Percentiles rank a stretch among this genome's conserved stretches.
These are phyloP conservation scores for Blastobotrys chiropterorum DNA, from an alignment of 805 yeast genomes.

Conservation along the genomic window DNA sequence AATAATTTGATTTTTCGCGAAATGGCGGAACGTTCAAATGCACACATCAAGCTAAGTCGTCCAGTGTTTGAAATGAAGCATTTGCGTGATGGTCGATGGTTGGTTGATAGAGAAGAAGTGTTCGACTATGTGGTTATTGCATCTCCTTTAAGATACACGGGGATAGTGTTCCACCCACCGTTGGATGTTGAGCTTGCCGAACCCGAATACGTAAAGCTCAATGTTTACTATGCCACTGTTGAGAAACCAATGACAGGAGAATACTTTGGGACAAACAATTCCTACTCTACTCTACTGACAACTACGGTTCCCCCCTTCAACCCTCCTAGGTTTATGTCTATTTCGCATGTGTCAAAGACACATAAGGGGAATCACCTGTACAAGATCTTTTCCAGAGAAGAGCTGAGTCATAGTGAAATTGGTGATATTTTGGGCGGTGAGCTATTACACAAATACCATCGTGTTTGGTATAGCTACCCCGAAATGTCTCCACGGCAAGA, in stretches of 20 bases:
- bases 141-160: conserved; percentile 35
- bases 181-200: conserved; percentile 10
- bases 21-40: conserved; percentile 34
- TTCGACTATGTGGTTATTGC: conserved; percentile 44
- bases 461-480: conserved; percentile 44
- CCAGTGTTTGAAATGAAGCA: conserved; percentile 13
- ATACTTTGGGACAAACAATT: conserved; percentile 6
- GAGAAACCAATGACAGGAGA: conserved; percentile 3
- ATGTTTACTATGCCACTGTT: conserved; percentile 30
- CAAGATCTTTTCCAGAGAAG: conserved; percentile 36
- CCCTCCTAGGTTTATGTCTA: conserved; percentile 7
- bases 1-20: conserved; percentile 39
- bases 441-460: conserved; percentile 27
- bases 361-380: conserved; percentile 30
- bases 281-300: conserved; percentile 6
- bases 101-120: conserved; percentile 8
- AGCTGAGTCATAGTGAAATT: conserved; percentile 20
- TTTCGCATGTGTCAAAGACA: conserved; percentile 12
- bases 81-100: conserved; percentile 7
- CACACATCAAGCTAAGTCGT: conserved; percentile 26
- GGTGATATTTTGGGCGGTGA: conserved; percentile 23
- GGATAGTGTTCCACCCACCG: conserved; percentile 18
- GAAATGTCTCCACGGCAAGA: conserved; percentile 28
- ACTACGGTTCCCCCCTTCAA: conserved; percentile 5
- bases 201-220: conserved; percentile 35